Evolutionary conservation across 768 basidiomycete genomes (phyloP).

Genomic region (Coprinellus aureogranulatus): DNA sequence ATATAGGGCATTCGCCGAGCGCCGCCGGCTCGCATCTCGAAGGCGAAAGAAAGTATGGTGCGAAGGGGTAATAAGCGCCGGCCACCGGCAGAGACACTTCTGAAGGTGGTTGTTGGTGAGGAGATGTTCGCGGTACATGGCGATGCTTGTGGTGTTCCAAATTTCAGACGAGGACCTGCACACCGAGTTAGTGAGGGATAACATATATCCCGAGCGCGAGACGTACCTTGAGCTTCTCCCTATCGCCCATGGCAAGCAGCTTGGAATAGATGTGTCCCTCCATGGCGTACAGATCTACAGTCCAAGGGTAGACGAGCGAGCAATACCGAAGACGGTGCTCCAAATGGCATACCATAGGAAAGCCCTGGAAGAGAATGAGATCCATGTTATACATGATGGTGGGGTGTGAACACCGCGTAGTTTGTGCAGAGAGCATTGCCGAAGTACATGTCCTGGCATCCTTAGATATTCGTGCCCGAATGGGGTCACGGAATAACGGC

Average conservation of each 20-base stretch:
- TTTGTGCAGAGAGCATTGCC: constrained; percentile 82
- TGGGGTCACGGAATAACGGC: constrained; percentile 89
- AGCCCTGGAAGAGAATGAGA: constrained; percentile 93
- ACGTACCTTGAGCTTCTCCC: constrained; percentile 99
- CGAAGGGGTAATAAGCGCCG: too few relatives aligned
- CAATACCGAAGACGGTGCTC: constrained; percentile 94
- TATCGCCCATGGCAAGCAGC: constrained; percentile 86
- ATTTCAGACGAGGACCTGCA: constrained; percentile 92
- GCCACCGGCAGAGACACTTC: constrained; percentile 93
- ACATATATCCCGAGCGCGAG: constrained; percentile 2
- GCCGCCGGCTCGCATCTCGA: too few relatives aligned
- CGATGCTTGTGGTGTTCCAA: constrained; percentile 99
- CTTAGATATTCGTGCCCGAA: constrained; percentile 93
- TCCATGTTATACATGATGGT: constrained; percentile 99
- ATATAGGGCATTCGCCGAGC: too few relatives aligned
- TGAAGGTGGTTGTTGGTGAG: constrained; percentile 98
- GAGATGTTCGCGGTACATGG: constrained; percentile 99
- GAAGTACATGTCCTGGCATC: constrained; percentile 83
- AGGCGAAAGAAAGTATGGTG: too few relatives aligned
- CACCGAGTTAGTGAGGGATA: constrained; percentile 2
- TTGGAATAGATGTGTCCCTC: constrained; percentile 98
- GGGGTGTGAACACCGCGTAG: constrained; percentile 91
- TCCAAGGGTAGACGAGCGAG: constrained; percentile 83
- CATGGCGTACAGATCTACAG: constrained; percentile 99
- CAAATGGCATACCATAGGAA: constrained; percentile 99